Evolutionary conservation across 2,329 filamentous ascomycete genomes (phyloP).

Genomic region (Aspergillus oerlinghausenensis): DNA sequence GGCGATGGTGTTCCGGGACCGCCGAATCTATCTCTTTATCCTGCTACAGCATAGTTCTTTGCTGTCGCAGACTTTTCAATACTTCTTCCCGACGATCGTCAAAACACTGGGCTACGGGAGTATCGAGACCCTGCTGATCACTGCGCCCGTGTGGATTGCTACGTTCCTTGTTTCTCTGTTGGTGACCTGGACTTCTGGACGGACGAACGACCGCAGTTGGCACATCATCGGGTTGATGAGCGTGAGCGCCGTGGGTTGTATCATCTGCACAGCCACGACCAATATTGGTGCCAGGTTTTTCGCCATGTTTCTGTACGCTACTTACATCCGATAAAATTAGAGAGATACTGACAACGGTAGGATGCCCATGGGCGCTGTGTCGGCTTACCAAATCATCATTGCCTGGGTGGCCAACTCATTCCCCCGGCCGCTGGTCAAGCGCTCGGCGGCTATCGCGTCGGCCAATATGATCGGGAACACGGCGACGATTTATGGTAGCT

Average conservation of each 20-base stretch:
- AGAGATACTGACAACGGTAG: conserved; percentile 3
- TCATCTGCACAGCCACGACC: conserved; percentile 51
- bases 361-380: conserved; percentile 53
- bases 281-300: conserved; percentile 48
- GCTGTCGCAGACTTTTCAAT: conserved; percentile 55
- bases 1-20: conserved; percentile 29
- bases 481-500: conserved; percentile 39
- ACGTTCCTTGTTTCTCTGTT: too few species aligned
- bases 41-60: conserved; percentile 47
- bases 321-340: background rate
- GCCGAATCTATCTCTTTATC: conserved; percentile 38
- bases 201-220: conserved; percentile 51
- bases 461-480: conserved; percentile 41
- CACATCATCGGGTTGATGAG: conserved; percentile 54
- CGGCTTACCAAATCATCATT: conserved; percentile 26
- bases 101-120: conserved; percentile 54
- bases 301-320: conserved; percentile 53
- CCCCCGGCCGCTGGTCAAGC: conserved; percentile 42
- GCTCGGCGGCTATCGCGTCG: conserved; percentile 40
- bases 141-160: conserved; percentile 52
- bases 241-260: conserved; percentile 51
- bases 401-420: conserved; percentile 41
- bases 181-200: conserved; percentile 50
- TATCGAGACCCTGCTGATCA: conserved; percentile 44
- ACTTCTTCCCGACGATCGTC: conserved; percentile 63